Percentiles rank a stretch among this genome's conserved stretches.
Evolutionary conservation across 768 basidiomycete species (phyloP).

Genomic region (Collybia sp.): DNA sequence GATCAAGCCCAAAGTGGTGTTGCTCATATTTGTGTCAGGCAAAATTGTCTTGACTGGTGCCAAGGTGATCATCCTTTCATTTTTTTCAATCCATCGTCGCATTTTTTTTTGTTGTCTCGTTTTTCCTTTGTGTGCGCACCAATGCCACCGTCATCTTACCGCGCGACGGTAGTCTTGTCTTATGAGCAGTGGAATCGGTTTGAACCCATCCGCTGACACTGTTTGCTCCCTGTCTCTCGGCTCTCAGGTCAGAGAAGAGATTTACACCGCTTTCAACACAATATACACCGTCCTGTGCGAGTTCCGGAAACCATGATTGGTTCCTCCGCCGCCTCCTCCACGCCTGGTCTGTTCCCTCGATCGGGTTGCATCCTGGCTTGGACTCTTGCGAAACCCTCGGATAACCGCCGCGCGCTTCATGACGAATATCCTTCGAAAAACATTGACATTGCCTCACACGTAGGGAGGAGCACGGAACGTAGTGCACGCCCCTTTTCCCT

Average conservation of each 20-base stretch:
- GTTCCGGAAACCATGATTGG: conserved; percentile 76
- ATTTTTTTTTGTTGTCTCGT: conserved; percentile 8
- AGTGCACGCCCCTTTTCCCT: conserved; percentile 41
- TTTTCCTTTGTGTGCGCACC: conserved; percentile 7
- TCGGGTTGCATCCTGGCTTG: conserved; percentile 7
- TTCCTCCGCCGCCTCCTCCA: conserved; percentile 2
- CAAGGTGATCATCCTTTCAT: conserved; percentile 61
- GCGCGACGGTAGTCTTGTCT: conserved; percentile 24
- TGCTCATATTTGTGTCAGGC: conserved; percentile 97
- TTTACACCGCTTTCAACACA: conserved; percentile 98
- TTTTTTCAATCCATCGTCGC: conserved; percentile 13
- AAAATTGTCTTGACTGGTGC: conserved; percentile 99
- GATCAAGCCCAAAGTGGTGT: conserved; percentile 99
- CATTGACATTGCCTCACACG: conserved; percentile 10
- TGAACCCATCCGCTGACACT: conserved; percentile 46
- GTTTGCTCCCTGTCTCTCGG: conserved; percentile 24
- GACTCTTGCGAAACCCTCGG: background rate
- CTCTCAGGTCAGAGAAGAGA: conserved; percentile 92
- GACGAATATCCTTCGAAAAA: conserved; percentile 5
- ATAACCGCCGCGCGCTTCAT: no score
- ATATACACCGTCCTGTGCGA: conserved; percentile 98
- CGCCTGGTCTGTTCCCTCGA: conserved; percentile 6
- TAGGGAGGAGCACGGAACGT: conserved; percentile 36
- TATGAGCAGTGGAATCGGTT: conserved; percentile 34
- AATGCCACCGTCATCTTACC: conserved; percentile 7